Evolutionary conservation across 768 basidiomycete genomes (phyloP), one percentile per base, ranked within the genome.

Genomic region (Sistotremastrum niveocremeum): DNA sequence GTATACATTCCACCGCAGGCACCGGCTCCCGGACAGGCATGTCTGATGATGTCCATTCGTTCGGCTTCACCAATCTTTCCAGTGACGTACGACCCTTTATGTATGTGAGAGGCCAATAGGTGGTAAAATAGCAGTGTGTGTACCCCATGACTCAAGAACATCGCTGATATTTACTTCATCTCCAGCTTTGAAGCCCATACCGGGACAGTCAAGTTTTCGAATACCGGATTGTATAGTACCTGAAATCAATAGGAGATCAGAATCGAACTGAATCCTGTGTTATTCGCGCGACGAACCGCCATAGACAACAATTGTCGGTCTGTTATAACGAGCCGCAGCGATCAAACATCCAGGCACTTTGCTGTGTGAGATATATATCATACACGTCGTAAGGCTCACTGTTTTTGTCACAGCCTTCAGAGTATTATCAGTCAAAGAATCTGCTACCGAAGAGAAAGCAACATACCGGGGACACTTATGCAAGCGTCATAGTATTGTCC

Each of bases 341-440:
- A 91, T 86, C 47, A 88, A 69, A 57, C 81, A 84, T 11, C 85
- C 88, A 6, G 87, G 87, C 88, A 90, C 55, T 52, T 43, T 40
- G 34, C 20, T 20, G 20, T 20, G 20, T 20, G 20, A 20, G 20
- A 20, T 20, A 32, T 31, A 47, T 5, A 30, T 45, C 37, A 45
- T 10, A 31, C 32, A 42, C 34, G 42, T 36, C 20, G 10, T 11
- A n/a, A 10, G 4, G 39, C 46, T 37, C 35, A 50, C 54, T 89
- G 57, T 90, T 90, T 67, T 90, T 90, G 63, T 90, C 87, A 52
- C 87, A 90, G 46, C 87, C 86, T 50, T 91, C 88, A 54, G 90
- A 89, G 56, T 87, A 78, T 66, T 90, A n/a, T 20, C 20, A 20
- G 20, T 20, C 2, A 2, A 20, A 20, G 1, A 20, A 20, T 20